Base-by-base conservation (phyloP, 371 early-diverging fungal genomes). In the Mortierella sp. region DNA sequence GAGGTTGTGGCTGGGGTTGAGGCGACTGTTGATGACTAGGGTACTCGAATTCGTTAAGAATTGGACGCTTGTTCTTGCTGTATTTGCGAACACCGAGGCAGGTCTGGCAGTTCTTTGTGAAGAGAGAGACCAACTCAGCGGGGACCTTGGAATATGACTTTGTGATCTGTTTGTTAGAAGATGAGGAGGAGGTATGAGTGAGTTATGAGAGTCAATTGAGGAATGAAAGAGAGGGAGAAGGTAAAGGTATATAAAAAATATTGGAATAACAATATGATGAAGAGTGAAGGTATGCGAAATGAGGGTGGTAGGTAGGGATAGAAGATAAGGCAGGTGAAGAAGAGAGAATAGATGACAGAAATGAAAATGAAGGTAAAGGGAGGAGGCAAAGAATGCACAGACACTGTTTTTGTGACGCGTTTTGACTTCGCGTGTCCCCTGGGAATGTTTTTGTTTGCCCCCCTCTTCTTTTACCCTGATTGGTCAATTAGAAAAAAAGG, bases 101-200 rank as follows among this genome's bases (percentile, higher is more conserved):
- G 1, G 80, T 79, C 64, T 74, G 80, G 40, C 80, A 79, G 61
- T 79, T 79, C 74, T 79, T 79, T 26, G 80, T 79, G 72, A 79
- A 79, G 59, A 79, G 80, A 7, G 74, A 74, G 57, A 79, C 80
- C 19, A 79, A 60, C 49, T 79, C 80, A 63, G 80, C 80, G 4
- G 74, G 80, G 12, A 79, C 80, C 42, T 79, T 79, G 17, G 80
- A 79, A 61, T 79, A 79, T 31, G 80, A 74, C 49, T 79, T 79
- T 28, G 80, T 79, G 64, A 79, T 79, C 80, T 79, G 64, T 55
- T 23, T 40, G 10, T 31, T 0, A 8, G 22, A 13, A 31, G 28
- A 61, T 43, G 51, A 53, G 10, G 43, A 67, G 54, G 59, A 32
- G 19, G 56, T 26, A 61, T 47, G 13, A 45, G 40, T n/a, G 23